Evolutionary conservation across 225 moss, liverwort and hornwort genomes (phyloP).

Genomic region (Ulota crispa): DNA sequence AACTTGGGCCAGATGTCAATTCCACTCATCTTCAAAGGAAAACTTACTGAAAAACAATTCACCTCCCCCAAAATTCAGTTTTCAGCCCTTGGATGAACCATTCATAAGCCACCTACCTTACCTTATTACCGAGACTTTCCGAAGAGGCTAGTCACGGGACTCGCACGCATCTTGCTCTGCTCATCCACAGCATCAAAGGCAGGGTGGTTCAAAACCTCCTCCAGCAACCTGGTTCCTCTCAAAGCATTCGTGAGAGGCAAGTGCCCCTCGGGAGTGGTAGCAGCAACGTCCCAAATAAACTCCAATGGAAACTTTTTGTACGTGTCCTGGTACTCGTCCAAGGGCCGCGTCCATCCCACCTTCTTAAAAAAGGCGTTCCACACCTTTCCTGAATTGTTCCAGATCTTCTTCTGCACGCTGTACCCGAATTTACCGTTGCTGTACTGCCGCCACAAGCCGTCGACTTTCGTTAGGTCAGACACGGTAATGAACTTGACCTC

Average conservation of each 20-base stretch:
- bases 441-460: constrained; percentile 80
- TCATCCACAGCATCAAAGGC: constrained; percentile 77
- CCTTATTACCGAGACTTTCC: constrained; percentile 51
- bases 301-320: constrained; percentile 95
- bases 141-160: constrained; percentile 45
- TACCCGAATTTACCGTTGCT: constrained; percentile 89
- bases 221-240: constrained; percentile 77
- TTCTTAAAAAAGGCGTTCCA: constrained; percentile 80
- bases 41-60: no score
- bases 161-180: constrained; percentile 45
- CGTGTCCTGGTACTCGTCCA: constrained; percentile 76
- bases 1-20: no score
- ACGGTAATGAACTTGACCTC: constrained; percentile 86
- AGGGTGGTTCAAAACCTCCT: constrained; percentile 73
- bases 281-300: constrained; percentile 84
- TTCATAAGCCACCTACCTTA: background rate
- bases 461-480: constrained; percentile 70
- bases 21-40: no score
- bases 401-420: constrained; percentile 83
- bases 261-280: constrained; percentile 80
- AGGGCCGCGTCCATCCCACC: constrained; percentile 79
- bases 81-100: no score
- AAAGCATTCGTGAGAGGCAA: constrained; percentile 91
- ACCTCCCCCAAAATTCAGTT: no score
- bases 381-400: constrained; percentile 56